These are phyloP conservation scores for Ustilago vetiveriae DNA, from an alignment of 1,284 basidiomycete genomes.

Conservation along the genomic window DNA sequence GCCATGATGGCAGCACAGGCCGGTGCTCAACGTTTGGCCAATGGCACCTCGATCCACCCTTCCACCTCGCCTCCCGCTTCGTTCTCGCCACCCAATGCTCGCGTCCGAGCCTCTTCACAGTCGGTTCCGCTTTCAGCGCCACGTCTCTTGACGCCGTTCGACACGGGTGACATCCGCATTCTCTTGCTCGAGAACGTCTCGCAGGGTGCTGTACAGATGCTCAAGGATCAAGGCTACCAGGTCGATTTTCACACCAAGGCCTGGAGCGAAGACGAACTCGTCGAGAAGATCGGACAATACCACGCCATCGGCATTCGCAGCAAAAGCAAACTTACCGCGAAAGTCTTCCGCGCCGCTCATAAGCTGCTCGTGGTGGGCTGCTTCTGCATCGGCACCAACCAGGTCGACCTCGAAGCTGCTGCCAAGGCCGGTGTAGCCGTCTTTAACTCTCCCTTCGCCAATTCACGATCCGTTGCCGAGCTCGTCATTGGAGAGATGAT, in stretches of 20 bases:
- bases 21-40: conserved; percentile 37
- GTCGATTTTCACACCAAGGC: conserved; percentile 90
- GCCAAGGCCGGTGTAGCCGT: conserved; percentile 91
- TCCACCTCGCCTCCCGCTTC: conserved; percentile 42
- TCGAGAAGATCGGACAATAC: conserved; percentile 85
- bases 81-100: conserved; percentile 27
- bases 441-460: conserved; percentile 99
- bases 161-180: conserved; percentile 69
- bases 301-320: conserved; percentile 95
- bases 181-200: conserved; percentile 95
- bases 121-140: conserved; percentile 47
- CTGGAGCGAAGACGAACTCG: conserved; percentile 89
- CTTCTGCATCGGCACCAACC: conserved; percentile 99
- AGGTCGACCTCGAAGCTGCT: conserved; percentile 89
- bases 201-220: conserved; percentile 83
- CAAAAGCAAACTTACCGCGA: conserved; percentile 94
- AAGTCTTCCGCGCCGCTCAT: conserved; percentile 74
- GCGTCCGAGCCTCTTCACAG: conserved; percentile 43
- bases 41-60: conserved; percentile 30
- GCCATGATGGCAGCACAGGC: conserved; percentile 61
- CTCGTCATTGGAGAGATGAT: conserved; percentile 95
- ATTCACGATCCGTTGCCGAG: conserved; percentile 98
- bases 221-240: conserved; percentile 86
- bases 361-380: conserved; percentile 93
- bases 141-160: conserved; percentile 62